Evolutionary conservation across 2,329 filamentous ascomycete genomes (phyloP).

Genomic region (Blumeriella jaapii): DNA sequence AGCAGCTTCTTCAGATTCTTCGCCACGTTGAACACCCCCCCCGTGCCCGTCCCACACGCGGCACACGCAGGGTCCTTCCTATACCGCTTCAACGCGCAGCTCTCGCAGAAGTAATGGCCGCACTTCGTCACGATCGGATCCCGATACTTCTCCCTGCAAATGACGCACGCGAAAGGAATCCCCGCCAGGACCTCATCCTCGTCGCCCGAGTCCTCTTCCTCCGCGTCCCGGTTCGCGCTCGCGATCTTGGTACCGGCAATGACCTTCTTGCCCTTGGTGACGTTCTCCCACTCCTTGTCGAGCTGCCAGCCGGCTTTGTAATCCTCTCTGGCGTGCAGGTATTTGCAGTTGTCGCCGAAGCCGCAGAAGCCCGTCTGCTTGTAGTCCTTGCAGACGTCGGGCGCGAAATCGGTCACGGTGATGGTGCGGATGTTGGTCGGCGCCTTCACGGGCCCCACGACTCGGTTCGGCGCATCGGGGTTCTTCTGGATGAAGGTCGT

Average conservation of each 20-base stretch:
- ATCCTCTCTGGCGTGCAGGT: slow-evolving; percentile 63
- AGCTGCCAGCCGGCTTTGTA: slow-evolving; percentile 92
- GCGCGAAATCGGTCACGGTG: slow-evolving; percentile 80
- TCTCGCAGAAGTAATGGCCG: slow-evolving; percentile 91
- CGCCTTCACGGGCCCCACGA: slow-evolving; percentile 78
- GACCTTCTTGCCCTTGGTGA: slow-evolving; percentile 59
- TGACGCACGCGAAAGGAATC: slow-evolving; percentile 28
- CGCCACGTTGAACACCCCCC: slow-evolving; percentile 81
- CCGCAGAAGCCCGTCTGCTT: slow-evolving; percentile 55
- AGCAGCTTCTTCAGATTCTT: slow-evolving; percentile 74
- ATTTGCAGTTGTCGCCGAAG: slow-evolving; percentile 55
- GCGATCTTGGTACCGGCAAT: slow-evolving; percentile 40
- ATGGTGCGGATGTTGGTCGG: slow-evolving; percentile 83
- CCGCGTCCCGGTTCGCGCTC: slow-evolving; percentile 23
- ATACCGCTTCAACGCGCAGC: slow-evolving; percentile 78
- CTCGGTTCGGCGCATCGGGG: slow-evolving; percentile 55
- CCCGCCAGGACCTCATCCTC: slow-evolving; percentile 26
- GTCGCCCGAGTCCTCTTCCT: slow-evolving; percentile 36
- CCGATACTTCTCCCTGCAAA: slow-evolving; percentile 29
- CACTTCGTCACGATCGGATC: slow-evolving; percentile 79
- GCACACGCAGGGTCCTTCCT: slow-evolving; percentile 78
- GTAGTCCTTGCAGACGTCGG: slow-evolving; percentile 92
- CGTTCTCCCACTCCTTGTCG: slow-evolving; percentile 85
- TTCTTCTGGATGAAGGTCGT: slow-evolving; percentile 68
- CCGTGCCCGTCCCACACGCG: slow-evolving; percentile 73